These are phyloP conservation scores for Trametes cingulata DNA, from an alignment of 768 basidiomycete genomes.

Conservation along the genomic window DNA sequence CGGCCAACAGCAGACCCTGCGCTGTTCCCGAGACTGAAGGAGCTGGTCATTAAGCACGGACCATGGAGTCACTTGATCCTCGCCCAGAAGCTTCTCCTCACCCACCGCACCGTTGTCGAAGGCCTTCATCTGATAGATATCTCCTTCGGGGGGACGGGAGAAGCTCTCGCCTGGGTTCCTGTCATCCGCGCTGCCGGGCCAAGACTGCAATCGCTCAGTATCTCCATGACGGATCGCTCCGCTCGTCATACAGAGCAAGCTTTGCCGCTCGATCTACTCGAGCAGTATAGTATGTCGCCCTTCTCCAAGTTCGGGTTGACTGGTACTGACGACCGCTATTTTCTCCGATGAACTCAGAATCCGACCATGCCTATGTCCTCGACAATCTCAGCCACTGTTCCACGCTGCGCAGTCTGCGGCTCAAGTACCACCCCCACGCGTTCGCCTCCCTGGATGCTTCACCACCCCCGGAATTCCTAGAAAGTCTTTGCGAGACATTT, in stretches of 20 bases:
- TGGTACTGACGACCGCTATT: background rate
- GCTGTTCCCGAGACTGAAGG: background rate
- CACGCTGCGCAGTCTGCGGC: background rate
- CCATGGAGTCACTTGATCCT: background rate
- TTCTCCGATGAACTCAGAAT: background rate
- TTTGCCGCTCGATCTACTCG: background rate
- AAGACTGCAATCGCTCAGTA: background rate
- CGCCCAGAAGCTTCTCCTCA: background rate
- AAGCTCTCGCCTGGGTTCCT: background rate
- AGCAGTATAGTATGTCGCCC: background rate
- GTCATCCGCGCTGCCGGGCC: background rate
- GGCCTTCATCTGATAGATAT: background rate
- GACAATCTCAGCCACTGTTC: background rate
- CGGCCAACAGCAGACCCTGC: background rate
- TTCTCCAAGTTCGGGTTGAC: background rate
- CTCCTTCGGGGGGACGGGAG: background rate
- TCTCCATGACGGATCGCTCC: background rate
- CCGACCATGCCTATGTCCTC: background rate
- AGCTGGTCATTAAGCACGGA: background rate
- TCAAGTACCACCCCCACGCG: background rate
- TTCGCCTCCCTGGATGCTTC: background rate
- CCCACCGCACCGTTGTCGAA: background rate
- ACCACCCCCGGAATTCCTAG: background rate
- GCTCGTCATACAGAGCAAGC: background rate
- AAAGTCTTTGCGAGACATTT: background rate